phyloP scores from a whole-genome alignment of 345 rosid genomes.

The Populus davidiana region DNA sequence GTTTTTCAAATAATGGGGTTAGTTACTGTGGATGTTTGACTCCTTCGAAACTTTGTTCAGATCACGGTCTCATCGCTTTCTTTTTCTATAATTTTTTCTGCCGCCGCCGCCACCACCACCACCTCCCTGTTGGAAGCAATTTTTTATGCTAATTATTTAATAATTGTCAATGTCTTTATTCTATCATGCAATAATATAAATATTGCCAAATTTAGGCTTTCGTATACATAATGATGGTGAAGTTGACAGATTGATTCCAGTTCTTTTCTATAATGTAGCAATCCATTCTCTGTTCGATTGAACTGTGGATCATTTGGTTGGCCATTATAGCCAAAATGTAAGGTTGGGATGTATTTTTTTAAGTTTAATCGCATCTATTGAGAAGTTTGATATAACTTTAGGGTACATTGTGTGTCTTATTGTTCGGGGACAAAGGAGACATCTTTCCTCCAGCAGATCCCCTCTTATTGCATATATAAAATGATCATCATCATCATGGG shows the following conservation, averaged over 20 bases:
- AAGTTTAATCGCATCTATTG: slow-evolving; percentile 1
- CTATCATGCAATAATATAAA: slow-evolving; percentile 4
- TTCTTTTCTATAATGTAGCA: neutral
- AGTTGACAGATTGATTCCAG: slow-evolving; percentile 7
- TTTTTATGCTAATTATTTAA: neutral
- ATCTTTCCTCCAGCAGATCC: slow-evolving; percentile 8
- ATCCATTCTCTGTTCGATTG: slow-evolving; percentile 13
- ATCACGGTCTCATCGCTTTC: slow-evolving; percentile 22
- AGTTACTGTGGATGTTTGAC: slow-evolving; percentile 37
- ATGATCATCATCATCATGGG: neutral
- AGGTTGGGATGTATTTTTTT: slow-evolving; percentile 1
- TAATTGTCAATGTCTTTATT: neutral
- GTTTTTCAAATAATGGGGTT: slow-evolving; percentile 20
- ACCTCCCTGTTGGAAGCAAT: neutral
- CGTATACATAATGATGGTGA: slow-evolving; percentile 20
- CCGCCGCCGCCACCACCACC: neutral
- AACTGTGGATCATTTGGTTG: slow-evolving; percentile 24
- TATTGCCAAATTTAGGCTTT: neutral
- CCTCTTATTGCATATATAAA: neutral
- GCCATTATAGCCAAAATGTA: slow-evolving; percentile 23
- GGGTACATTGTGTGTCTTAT: slow-evolving; percentile 30
- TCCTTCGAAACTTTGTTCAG: slow-evolving; percentile 13
- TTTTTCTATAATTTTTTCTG: neutral
- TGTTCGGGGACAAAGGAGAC: slow-evolving; percentile 33
- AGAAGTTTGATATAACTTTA: slow-evolving; percentile 31